Base-by-base conservation (phyloP, 164 flowering plant species). In the Nymphaea thermarum region DNA sequence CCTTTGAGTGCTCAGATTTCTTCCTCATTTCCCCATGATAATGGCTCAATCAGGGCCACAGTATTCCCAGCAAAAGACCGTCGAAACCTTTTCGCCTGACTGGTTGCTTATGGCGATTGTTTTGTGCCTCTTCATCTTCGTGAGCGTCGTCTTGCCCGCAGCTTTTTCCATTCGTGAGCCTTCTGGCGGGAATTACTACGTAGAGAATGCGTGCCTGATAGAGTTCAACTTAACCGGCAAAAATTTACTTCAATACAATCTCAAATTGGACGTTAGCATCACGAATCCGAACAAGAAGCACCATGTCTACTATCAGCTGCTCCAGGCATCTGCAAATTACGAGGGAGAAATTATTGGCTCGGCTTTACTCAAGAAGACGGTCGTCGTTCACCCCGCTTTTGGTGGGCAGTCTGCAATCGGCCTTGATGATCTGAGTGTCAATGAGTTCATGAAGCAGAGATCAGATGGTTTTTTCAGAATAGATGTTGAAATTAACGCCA, bases 241-340 rank as follows among this genome's bases (percentile, higher is more conserved):
- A 77, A 77, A 72, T 82, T 74, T 64, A 11, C 87, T 91, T 67
- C 68, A 72, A 60, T 87, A 86, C 90, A 75, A 89, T 64, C 83
- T 91, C 6, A 66, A 77, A n/a, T 47, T 89, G 43, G 81, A 78
- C 68, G 64, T 86, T 74, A 72, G 80, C 45, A 62, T 83, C 11
- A 78, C 95, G 4, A 91, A 91, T 84, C 96, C 96, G 3, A 91
- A 91, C 85, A 76, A 65, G 64, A 81, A 67, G 62, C 72, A 88
- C 53, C 87, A 87, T 1, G 65, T 91, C n/a, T 82, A 91, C 86
- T 85, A 87, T 77, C 89, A 91, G 64, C 43, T 45, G 15, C 72
- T 91, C 64, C 84, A 88, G 25, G 94, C 85, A 17, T 67, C 67
- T 5, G 85, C 87, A 1, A 75, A 12, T 53, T 91, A 84, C 71